Base-by-base conservation (phyloP, 2,329 filamentous ascomycete genomes). In the Aspergillus unguis region DNA sequence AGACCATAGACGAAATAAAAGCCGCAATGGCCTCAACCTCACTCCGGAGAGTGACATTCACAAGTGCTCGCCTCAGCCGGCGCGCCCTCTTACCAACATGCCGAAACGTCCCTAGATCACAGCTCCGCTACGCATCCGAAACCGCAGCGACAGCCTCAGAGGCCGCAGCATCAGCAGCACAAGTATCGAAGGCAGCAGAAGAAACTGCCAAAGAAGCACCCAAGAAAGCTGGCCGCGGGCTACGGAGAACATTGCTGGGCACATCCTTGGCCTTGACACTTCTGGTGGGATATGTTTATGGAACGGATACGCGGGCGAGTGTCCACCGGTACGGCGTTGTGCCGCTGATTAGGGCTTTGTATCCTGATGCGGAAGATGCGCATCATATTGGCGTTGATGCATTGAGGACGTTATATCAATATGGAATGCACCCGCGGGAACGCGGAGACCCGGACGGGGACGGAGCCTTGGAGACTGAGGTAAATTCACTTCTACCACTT, bases 341-440 rank as follows among this genome's bases (percentile, higher is more conserved):
- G 36, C 75, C 73, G 40, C 55, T 75, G 43, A 64, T 78, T 6
- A 60, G 75, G 31, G 55, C 65, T 54, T 41, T 76, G 5, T 76
- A 71, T 52, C 70, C 70, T 3, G 76, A 79, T 62, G 75, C 76
- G 9, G 94, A 99, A 71, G 90, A 95, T 36, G 94, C 92, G n/a
- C 94, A 99, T 69, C 86, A 95, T 65, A 78, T 80, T 25, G 88
- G 89, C 46, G 90, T 89, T 2, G 75, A 79, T 35, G 78, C 84
- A 5, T 76, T 99, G 65, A 88, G 88, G 72, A 74, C 76, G 1
- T 79, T 96, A 17, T 87, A 94, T 72, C 77, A 79, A 42, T 80
- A 92, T 49, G 85, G 86, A 32, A 72, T 97, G 31, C 82, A 96
- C 68, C 88, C 90, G 3, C 83, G 92, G 53, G 94, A 99, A 70